phyloP scores from a whole-genome alignment of 2,329 filamentous ascomycete species.

The Diplocarpon rosae region DNA sequence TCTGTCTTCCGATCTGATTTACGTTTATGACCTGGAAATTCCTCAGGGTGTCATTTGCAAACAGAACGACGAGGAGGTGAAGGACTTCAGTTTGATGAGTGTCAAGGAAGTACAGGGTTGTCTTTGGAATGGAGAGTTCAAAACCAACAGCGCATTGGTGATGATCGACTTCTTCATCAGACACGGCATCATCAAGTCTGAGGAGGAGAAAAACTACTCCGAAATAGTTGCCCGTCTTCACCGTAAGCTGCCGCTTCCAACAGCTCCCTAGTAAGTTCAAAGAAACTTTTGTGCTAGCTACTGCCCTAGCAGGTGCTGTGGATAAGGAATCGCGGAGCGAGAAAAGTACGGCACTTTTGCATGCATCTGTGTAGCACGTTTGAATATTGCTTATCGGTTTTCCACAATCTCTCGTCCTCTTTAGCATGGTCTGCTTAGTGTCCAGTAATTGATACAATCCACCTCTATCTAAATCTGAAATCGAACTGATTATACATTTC shows the following conservation, averaged over 20 bases:
- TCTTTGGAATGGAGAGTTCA: conserved; percentile 61
- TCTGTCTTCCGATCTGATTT: conserved; percentile 58
- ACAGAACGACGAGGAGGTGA: conserved; percentile 69
- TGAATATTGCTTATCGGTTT: too few relatives aligned
- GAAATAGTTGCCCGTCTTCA: conserved; percentile 46
- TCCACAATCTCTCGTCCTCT: too few relatives aligned
- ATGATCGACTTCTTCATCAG: conserved; percentile 74
- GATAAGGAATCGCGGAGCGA: too few relatives aligned
- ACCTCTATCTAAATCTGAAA: too few relatives aligned
- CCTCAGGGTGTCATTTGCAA: conserved; percentile 43
- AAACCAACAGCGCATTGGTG: conserved; percentile 71
- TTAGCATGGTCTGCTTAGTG: too few relatives aligned
- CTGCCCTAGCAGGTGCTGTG: too few relatives aligned
- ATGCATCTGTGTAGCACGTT: too few relatives aligned
- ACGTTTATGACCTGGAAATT: conserved; percentile 68
- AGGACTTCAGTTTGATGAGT: conserved; percentile 59
- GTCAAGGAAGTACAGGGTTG: conserved; percentile 48
- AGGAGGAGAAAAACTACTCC: conserved; percentile 61
- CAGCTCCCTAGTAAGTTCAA: background rate
- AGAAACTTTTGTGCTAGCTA: too few relatives aligned
- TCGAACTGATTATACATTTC: background rate
- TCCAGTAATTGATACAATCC: too few relatives aligned
- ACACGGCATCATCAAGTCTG: conserved; percentile 61
- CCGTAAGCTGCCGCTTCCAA: conserved; percentile 24
- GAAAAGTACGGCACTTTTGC: too few relatives aligned